A percentile compares a stretch with the other conserved stretches of the same genome.
phyloP scores from a whole-genome alignment of 2,329 filamentous ascomycete genomes.

The Aspergillus chevalieri region DNA sequence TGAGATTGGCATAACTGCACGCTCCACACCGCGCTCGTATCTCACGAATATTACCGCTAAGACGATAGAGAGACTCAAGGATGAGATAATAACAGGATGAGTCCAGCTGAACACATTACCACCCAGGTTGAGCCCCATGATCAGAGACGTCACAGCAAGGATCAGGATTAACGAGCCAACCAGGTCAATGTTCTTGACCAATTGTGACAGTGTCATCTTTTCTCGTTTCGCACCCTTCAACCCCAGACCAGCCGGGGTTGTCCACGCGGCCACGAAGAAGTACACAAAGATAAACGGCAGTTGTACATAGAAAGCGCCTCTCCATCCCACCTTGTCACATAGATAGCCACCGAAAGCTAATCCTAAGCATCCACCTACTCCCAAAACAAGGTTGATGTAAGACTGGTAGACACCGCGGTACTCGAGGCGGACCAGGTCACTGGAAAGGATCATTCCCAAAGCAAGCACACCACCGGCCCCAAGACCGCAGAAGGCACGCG shows the following conservation, averaged over 20 bases:
- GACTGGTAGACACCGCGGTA: constrained; percentile 43
- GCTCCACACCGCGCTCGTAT: constrained; percentile 39
- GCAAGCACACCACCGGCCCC: constrained; percentile 67
- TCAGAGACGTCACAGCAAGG: constrained; percentile 42
- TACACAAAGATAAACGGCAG: constrained; percentile 44
- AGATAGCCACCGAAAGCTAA: constrained; percentile 35
- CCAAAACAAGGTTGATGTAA: constrained; percentile 35
- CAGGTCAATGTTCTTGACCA: constrained; percentile 46
- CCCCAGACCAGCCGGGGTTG: constrained; percentile 42
- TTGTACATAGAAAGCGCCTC: constrained; percentile 44
- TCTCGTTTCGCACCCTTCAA: constrained; percentile 38
- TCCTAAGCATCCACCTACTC: constrained; percentile 32
- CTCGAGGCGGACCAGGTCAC: constrained; percentile 69
- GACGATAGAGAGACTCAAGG: constrained; percentile 38
- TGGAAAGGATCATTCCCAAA: constrained; percentile 56
- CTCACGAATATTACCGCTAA: constrained; percentile 34
- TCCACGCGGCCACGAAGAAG: constrained; percentile 39
- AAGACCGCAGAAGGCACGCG: constrained; percentile 64
- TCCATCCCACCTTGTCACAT: constrained; percentile 37
- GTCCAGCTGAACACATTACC: constrained; percentile 48
- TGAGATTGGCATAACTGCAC: constrained; percentile 46
- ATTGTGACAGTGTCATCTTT: constrained; percentile 35
- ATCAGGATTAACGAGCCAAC: constrained; percentile 45
- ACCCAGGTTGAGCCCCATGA: constrained; percentile 48
- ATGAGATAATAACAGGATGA: constrained; percentile 45